Evolutionary conservation across 345 rosid genomes (phyloP).

Genomic region (Acer campestre): DNA sequence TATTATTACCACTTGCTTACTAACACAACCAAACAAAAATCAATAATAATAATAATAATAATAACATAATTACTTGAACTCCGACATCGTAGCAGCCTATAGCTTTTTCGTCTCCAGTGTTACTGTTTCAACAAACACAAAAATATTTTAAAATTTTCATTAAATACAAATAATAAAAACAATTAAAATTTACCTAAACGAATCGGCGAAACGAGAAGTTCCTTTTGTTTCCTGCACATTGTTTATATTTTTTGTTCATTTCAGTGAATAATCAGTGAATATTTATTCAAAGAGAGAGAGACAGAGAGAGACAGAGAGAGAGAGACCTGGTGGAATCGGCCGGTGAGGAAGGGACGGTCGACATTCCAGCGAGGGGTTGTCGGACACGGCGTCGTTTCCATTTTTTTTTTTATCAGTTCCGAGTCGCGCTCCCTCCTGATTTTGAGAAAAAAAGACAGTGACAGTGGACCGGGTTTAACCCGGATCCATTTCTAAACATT

Average conservation of each 20-base stretch:
- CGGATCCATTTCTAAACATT: too few species aligned
- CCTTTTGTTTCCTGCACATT: conserved; percentile 57
- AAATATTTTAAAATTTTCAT: neutral
- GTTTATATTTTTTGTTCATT: neutral
- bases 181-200: conserved; percentile 42
- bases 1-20: neutral
- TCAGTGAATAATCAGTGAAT: neutral
- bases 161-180: neutral
- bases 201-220: conserved; percentile 58
- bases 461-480: too few species aligned
- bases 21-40: neutral
- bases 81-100: conserved; percentile 79
- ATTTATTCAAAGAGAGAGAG: neutral
- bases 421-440: neutral
- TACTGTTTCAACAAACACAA: conserved; percentile 45
- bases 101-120: conserved; percentile 54
- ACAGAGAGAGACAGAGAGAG: neutral
- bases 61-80: conserved; percentile 55
- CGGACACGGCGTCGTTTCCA: conserved; percentile 56
- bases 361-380: conserved; percentile 93
- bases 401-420: neutral
- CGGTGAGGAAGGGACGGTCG: conserved; percentile 90
- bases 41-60: neutral
- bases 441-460: neutral
- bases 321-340: conserved; percentile 78